phyloP scores from a whole-genome alignment of 2,329 filamentous ascomycete genomes.

The Penicillium sp. region DNA sequence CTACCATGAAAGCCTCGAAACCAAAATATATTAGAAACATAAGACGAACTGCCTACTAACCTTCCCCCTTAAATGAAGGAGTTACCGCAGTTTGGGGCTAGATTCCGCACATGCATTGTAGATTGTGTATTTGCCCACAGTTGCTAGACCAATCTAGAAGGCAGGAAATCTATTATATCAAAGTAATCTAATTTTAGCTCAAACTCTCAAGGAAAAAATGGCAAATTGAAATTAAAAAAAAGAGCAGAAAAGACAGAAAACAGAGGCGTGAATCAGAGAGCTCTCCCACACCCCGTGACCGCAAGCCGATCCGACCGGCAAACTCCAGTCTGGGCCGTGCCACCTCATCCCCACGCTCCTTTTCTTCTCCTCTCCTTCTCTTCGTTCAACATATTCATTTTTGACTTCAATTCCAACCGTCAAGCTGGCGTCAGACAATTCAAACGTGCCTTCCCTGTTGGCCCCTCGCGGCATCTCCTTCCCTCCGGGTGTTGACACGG shows the following conservation, averaged over 20 bases:
- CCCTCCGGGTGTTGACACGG: constrained; percentile 76
- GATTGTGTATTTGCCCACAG: neutral
- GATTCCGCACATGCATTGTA: constrained; percentile 8
- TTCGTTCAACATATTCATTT: constrained; percentile 18
- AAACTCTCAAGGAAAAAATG: neutral
- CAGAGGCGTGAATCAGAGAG: constrained; percentile 6
- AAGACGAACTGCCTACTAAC: neutral
- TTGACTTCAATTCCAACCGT: constrained; percentile 7
- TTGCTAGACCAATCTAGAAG: neutral
- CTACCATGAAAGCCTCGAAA: neutral
- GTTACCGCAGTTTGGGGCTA: constrained; percentile 1
- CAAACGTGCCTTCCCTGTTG: constrained; percentile 94
- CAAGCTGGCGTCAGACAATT: constrained; percentile 54
- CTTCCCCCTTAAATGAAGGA: neutral
- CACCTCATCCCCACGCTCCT: constrained; percentile 32
- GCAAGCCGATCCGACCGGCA: constrained; percentile 22
- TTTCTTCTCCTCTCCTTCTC: constrained; percentile 23
- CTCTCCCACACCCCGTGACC: constrained; percentile 21
- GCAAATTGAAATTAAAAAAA: neutral
- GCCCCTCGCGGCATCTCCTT: constrained; percentile 89
- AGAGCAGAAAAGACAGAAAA: neutral
- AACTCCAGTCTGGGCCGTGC: constrained; percentile 24
- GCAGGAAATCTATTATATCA: neutral
- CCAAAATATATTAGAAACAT: neutral
- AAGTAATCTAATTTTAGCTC: constrained; percentile 4